These are phyloP conservation scores for Leccinum huronense DNA, from an alignment of 1,284 basidiomycete species.

Conservation along the genomic window DNA sequence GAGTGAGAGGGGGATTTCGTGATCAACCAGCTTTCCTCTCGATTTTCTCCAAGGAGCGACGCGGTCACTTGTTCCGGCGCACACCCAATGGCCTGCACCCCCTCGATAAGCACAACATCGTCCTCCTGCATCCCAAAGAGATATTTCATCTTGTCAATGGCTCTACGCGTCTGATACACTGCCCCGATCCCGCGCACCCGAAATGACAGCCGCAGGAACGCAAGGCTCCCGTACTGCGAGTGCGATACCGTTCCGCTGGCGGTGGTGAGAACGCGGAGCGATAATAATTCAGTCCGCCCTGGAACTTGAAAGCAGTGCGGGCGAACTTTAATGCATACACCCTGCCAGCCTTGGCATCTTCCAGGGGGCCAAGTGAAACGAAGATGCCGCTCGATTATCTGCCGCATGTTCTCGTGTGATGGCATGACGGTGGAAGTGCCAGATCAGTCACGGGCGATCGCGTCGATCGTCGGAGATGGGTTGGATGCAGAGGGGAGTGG, in stretches of 20 bases:
- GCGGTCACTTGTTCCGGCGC: no score
- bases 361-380: constrained; percentile 47
- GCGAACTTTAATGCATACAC: constrained; percentile 51
- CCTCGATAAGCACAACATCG: no score
- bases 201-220: constrained; percentile 54
- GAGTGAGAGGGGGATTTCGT: no score
- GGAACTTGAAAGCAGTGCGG: constrained; percentile 50
- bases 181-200: constrained; percentile 59
- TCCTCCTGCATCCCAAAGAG: no score
- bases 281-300: constrained; percentile 60
- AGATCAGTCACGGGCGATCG: constrained; percentile 34
- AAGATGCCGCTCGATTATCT: constrained; percentile 40
- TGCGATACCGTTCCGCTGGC: constrained; percentile 14
- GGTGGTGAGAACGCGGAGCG: constrained; percentile 39
- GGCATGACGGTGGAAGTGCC: constrained; percentile 57
- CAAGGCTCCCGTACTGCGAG: constrained; percentile 39
- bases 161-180: constrained; percentile 40
- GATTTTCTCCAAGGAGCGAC: no score
- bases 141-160: no score
- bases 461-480: constrained; percentile 21
- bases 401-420: constrained; percentile 49
- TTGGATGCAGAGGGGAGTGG: constrained; percentile 36
- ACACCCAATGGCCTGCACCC: no score
- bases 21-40: no score
- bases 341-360: constrained; percentile 40